Evolutionary conservation across 441 rosid genomes (phyloP).

Genomic region (Metrosideros polymorpha): DNA sequence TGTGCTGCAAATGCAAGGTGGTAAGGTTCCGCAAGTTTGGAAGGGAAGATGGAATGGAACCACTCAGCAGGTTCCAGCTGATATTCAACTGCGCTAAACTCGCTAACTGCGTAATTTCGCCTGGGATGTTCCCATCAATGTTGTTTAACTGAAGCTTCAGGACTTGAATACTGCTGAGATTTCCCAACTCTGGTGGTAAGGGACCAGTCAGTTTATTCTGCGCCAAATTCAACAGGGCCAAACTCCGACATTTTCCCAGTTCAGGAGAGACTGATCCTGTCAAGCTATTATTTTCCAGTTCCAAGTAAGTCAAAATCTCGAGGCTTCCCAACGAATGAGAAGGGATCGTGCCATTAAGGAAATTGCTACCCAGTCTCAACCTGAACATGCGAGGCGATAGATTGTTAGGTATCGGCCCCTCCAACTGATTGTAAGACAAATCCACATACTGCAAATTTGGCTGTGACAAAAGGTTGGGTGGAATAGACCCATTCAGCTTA

Average conservation of each 20-base stretch:
- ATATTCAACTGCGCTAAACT: conserved; percentile 29
- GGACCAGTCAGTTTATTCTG: conserved; percentile 33
- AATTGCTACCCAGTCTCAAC: conserved; percentile 65
- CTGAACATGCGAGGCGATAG: conserved; percentile 35
- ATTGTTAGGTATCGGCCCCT: conserved; percentile 34
- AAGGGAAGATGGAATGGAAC: conserved; percentile 49
- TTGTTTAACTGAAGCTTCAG: conserved; percentile 43
- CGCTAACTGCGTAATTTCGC: conserved; percentile 12
- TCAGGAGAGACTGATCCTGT: conserved; percentile 29
- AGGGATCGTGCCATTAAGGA: conserved; percentile 25
- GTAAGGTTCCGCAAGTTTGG: conserved; percentile 28
- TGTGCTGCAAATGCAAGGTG: conserved; percentile 39
- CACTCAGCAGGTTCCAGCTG: conserved; percentile 48
- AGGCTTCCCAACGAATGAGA: conserved; percentile 8
- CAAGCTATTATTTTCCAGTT: conserved; percentile 53
- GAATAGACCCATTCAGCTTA: conserved; percentile 33
- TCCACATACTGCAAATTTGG: conserved; percentile 29
- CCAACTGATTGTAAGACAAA: conserved; percentile 39
- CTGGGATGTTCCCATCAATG: conserved; percentile 46
- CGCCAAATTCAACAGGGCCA: conserved; percentile 54
- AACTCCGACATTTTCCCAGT: conserved; percentile 27
- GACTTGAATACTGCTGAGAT: conserved; percentile 43
- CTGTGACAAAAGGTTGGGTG: conserved; percentile 31
- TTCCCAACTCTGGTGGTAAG: conserved; percentile 31
- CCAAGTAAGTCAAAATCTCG: conserved; percentile 41